These are phyloP conservation scores for Malassezia globosa DNA, from an alignment of 1,284 basidiomycete species.

Conservation along the genomic window DNA sequence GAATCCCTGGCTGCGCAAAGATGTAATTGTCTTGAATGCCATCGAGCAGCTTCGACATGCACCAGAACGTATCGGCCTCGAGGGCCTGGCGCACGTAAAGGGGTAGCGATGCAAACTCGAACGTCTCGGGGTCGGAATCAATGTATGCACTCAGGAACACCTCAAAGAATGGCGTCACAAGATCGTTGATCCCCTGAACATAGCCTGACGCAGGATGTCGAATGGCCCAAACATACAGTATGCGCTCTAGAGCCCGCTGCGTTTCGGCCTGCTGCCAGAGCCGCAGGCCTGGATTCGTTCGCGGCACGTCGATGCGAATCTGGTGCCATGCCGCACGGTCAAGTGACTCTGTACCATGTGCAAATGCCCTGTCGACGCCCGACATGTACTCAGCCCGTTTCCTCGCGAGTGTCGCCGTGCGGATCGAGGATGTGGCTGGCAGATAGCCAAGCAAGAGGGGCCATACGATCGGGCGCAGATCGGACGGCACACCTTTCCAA, in stretches of 20 bases:
- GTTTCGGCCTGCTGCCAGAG: slow-evolving; percentile 44
- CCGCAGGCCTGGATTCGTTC: slow-evolving; percentile 43
- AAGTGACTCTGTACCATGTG: slow-evolving; percentile 52
- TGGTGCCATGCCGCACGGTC: slow-evolving; percentile 45
- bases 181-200: slow-evolving; percentile 46
- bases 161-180: slow-evolving; percentile 46
- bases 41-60: slow-evolving; percentile 41
- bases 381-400: slow-evolving; percentile 86
- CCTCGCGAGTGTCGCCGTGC: slow-evolving; percentile 64
- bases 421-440: slow-evolving; percentile 68
- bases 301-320: slow-evolving; percentile 45
- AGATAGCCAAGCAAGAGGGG: slow-evolving; percentile 77
- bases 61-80: slow-evolving; percentile 47
- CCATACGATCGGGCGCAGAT: slow-evolving; percentile 85
- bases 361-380: slow-evolving; percentile 81
- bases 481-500: slow-evolving; percentile 86
- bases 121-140: slow-evolving; percentile 35
- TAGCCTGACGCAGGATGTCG: slow-evolving; percentile 45
- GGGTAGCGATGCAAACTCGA: slow-evolving; percentile 36
- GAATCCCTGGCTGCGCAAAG: slow-evolving; percentile 44
- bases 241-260: slow-evolving; percentile 40
- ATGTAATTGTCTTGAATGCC: slow-evolving; percentile 47
- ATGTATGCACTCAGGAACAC: slow-evolving; percentile 44
- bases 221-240: slow-evolving; percentile 46
- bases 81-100: slow-evolving; percentile 31